Conservation (phyloP, 257 asterid species). For the Avicennia marina region DNA sequence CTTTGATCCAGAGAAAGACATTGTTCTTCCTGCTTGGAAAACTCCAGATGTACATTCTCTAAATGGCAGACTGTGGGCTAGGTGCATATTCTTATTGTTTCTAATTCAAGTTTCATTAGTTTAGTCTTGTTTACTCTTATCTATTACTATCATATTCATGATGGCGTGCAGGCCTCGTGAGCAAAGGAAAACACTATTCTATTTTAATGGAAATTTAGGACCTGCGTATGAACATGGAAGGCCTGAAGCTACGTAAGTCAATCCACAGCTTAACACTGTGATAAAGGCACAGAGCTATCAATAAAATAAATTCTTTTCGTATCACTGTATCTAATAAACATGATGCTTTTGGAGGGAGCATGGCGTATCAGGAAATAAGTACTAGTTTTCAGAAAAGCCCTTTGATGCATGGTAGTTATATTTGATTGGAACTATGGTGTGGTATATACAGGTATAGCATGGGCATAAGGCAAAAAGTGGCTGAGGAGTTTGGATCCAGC, state of each 20-base stretch:
- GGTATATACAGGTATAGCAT: conserved; percentile 79
- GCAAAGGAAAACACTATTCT: conserved; percentile 67
- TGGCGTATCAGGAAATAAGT: no score
- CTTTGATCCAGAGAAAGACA: conserved; percentile 90
- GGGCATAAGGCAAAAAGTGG: conserved; percentile 99
- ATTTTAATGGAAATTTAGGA: conserved; percentile 94
- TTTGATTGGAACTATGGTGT: no score
- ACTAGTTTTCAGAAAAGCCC: no score
- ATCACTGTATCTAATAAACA: neutral
- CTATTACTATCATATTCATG: conserved; percentile 6
- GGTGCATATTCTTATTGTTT: conserved; percentile 31
- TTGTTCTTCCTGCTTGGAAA: conserved; percentile 98
- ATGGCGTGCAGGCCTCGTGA: conserved; percentile 71
- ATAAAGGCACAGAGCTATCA: no score
- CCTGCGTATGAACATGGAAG: conserved; percentile 84
- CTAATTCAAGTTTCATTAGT: neutral
- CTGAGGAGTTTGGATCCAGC: conserved; percentile 82
- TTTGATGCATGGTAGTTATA: no score
- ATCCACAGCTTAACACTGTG: no score
- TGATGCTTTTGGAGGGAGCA: no score
- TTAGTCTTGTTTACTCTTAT: neutral
- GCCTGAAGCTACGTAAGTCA: conserved; percentile 87
- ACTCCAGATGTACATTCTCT: conserved; percentile 61
- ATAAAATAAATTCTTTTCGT: neutral
- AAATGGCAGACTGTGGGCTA: conserved; percentile 56